Conservation (phyloP, 495 filamentous ascomycete species). For the Bacidia rubella region DNA sequence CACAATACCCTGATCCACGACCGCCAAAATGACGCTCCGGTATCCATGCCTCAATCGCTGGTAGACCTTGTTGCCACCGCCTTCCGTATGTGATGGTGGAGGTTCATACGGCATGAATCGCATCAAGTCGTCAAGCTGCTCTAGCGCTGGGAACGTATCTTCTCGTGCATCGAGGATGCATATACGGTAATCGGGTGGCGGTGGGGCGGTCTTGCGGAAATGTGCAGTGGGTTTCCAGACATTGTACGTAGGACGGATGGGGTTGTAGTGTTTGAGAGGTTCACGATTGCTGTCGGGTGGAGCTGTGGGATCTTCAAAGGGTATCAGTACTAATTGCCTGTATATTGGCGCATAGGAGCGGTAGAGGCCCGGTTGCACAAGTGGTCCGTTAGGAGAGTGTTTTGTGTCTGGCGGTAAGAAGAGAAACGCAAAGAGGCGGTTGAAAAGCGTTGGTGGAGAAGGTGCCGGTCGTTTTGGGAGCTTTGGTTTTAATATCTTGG, state of each 20-base stretch:
- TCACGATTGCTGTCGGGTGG: constrained; percentile 3
- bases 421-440: constrained; percentile 31
- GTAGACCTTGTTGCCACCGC: constrained; percentile 32
- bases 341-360: constrained; percentile 67
- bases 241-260: constrained; percentile 60
- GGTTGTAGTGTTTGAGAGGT: constrained; percentile 19
- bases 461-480: neutral
- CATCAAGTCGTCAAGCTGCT: constrained; percentile 56
- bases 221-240: constrained; percentile 63
- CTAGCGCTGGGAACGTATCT: constrained; percentile 53
- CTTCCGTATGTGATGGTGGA: constrained; percentile 32
- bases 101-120: constrained; percentile 53
- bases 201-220: constrained; percentile 64
- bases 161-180: constrained; percentile 65
- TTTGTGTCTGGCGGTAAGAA: constrained; percentile 5
- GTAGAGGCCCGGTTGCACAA: constrained; percentile 65
- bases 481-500: constrained; percentile 19
- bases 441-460: constrained; percentile 20
- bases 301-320: constrained; percentile 47
- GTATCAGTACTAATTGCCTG: constrained; percentile 55
- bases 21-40: constrained; percentile 69
- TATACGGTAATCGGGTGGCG: constrained; percentile 67
- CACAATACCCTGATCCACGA: constrained; percentile 80
- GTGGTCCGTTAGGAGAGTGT: constrained; percentile 39
- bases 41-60: constrained; percentile 70